Percentiles rank a stretch among this genome's conserved stretches.
These are phyloP conservation scores for Apiotrichum akiyoshidainum DNA, from an alignment of 1,284 basidiomycete species.

Conservation along the genomic window DNA sequence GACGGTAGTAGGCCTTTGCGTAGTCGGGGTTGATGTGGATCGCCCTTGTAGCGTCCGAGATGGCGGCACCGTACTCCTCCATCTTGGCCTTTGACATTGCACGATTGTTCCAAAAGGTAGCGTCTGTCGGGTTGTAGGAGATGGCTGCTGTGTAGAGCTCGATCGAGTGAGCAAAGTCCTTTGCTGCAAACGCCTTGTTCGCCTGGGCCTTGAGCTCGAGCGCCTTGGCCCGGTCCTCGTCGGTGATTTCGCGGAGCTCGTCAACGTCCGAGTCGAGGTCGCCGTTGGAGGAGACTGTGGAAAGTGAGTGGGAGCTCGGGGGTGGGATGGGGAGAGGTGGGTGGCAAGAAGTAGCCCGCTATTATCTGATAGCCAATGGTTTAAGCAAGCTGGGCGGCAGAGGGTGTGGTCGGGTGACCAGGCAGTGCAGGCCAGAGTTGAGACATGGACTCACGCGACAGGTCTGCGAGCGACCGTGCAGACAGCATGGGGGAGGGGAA, in stretches of 20 bases:
- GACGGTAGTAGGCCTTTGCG: conserved; percentile 69
- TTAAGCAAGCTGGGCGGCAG: neutral
- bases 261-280: conserved; percentile 47
- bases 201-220: conserved; percentile 72
- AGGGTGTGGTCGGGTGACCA: neutral
- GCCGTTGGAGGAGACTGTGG: conserved; percentile 44
- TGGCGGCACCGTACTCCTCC: conserved; percentile 53
- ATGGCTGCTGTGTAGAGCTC: conserved; percentile 73
- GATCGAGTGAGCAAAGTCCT: conserved; percentile 64
- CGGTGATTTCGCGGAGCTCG: conserved; percentile 55
- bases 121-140: conserved; percentile 64
- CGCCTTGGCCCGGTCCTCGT: conserved; percentile 66
- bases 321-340: neutral
- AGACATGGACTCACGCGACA: conserved; percentile 34
- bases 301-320: conserved; percentile 7
- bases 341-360: neutral
- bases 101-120: conserved; percentile 51
- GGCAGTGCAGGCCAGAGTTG: neutral
- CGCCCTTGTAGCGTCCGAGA: conserved; percentile 61
- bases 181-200: conserved; percentile 73
- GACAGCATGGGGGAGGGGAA: conserved; percentile 43
- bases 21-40: conserved; percentile 86
- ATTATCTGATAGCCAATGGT: neutral
- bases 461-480: conserved; percentile 37
- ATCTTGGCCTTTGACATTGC: conserved; percentile 55